Evolutionary conservation across 2,329 filamentous ascomycete genomes (phyloP).

Genomic region (Botryosphaeria dothidea): DNA sequence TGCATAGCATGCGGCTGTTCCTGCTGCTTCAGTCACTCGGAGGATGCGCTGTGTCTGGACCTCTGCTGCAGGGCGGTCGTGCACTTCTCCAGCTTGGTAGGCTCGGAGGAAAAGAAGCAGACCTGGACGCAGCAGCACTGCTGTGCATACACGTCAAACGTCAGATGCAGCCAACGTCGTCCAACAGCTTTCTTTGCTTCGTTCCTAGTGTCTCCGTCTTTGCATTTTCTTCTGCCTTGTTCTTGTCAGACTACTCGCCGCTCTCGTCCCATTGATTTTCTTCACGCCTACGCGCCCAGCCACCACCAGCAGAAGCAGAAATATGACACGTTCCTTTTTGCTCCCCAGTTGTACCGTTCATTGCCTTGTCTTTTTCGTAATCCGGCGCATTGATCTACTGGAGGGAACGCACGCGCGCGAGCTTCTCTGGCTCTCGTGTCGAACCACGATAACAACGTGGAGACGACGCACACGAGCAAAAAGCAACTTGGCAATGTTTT

Average conservation of each 20-base stretch:
- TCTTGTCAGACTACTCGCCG: slow-evolving; percentile 1
- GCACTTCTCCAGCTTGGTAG: neutral
- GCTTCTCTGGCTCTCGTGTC: neutral
- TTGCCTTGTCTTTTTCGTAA: neutral
- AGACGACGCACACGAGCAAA: neutral
- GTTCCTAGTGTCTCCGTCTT: slow-evolving; percentile 10
- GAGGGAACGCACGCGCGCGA: neutral
- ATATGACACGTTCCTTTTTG: slow-evolving; percentile 11
- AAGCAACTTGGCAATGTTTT: slow-evolving; percentile 7
- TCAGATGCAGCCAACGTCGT: neutral
- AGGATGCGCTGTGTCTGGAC: neutral
- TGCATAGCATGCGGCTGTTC: neutral
- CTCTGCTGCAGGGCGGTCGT: neutral
- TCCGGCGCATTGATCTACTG: slow-evolving; percentile 1
- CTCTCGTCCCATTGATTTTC: neutral
- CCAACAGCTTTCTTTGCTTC: neutral
- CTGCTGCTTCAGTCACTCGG: neutral
- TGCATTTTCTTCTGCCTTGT: slow-evolving; percentile 15
- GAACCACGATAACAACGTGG: slow-evolving; percentile 15
- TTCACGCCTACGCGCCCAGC: slow-evolving; percentile 9
- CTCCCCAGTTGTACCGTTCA: neutral
- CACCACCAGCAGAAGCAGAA: neutral
- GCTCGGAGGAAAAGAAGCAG: neutral
- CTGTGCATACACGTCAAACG: slow-evolving; percentile 15
- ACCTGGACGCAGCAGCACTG: neutral